Evolutionary conservation across 768 basidiomycete genomes (phyloP).

Genomic region (Lyophyllum semitale): DNA sequence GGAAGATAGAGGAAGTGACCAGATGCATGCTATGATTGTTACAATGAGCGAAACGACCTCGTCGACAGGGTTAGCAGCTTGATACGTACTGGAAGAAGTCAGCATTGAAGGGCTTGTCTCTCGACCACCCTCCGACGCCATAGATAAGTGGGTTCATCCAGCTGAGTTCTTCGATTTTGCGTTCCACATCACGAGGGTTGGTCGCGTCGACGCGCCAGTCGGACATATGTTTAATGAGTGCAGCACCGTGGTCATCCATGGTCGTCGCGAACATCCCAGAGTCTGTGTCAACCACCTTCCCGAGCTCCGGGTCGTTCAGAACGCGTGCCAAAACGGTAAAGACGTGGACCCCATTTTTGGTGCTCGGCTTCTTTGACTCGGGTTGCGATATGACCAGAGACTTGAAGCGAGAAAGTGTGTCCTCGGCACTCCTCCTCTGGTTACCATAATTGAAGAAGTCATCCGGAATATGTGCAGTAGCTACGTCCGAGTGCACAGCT

Average conservation of each 20-base stretch:
- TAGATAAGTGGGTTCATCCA: slow-evolving; percentile 23
- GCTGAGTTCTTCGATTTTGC: slow-evolving; percentile 20
- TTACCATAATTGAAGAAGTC: slow-evolving; percentile 13
- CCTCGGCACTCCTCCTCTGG: background rate
- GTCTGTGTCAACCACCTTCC: slow-evolving; percentile 10
- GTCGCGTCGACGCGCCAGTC: slow-evolving; percentile 21
- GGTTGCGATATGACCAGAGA: slow-evolving; percentile 4
- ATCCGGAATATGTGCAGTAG: slow-evolving; percentile 23
- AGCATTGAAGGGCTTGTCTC: slow-evolving; percentile 19
- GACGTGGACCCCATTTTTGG: slow-evolving; percentile 10
- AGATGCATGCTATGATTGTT: slow-evolving; percentile 56
- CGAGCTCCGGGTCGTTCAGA: slow-evolving; percentile 20
- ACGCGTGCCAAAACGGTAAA: slow-evolving; percentile 21
- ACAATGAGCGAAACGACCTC: background rate
- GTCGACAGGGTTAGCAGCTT: background rate
- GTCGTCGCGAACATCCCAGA: slow-evolving; percentile 9
- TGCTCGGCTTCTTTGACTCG: background rate
- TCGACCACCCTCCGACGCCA: slow-evolving; percentile 20
- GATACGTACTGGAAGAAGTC: slow-evolving; percentile 25
- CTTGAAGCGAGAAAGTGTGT: slow-evolving; percentile 15
- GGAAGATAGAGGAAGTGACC: slow-evolving; percentile 66
- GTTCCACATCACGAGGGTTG: slow-evolving; percentile 11
- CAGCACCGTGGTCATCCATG: slow-evolving; percentile 11
- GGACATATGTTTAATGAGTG: slow-evolving; percentile 11
- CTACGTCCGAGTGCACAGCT: slow-evolving; percentile 44